phyloP scores from a whole-genome alignment of 2,329 filamentous ascomycete species.

The Trichoderma hamatum region DNA sequence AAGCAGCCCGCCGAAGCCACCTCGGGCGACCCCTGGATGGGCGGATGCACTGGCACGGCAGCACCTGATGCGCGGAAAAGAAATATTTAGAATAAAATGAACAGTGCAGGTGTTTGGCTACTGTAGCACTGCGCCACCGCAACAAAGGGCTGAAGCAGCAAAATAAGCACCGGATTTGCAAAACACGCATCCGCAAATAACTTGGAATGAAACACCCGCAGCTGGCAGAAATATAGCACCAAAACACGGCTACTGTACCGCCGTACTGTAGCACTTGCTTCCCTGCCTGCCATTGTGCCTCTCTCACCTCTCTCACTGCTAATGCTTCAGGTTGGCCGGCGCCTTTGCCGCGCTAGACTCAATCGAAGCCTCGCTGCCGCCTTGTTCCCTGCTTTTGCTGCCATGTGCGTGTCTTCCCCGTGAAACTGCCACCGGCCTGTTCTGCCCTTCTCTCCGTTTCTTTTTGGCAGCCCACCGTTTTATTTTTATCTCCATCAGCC shows the following conservation, averaged over 20 bases:
- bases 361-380: slow-evolving; percentile 2
- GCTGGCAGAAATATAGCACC: background rate
- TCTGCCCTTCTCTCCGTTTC: background rate
- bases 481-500: background rate
- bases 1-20: background rate
- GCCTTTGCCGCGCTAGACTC: slow-evolving; percentile 9
- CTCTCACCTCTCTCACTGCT: background rate
- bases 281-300: no score
- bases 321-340: slow-evolving; percentile 24
- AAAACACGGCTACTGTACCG: no score
- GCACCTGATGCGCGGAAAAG: background rate
- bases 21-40: background rate
- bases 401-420: background rate
- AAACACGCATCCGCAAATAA: background rate
- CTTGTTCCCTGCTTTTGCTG: background rate
- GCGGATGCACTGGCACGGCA: no score
- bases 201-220: background rate
- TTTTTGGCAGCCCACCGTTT: background rate
- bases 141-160: background rate
- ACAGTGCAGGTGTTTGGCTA: background rate
- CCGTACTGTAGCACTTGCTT: no score
- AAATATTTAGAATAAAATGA: background rate
- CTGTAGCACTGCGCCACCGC: background rate
- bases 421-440: background rate
- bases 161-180: background rate